Evolutionary conservation across 345 rosid genomes (phyloP).

Genomic region (Salix suchowensis): DNA sequence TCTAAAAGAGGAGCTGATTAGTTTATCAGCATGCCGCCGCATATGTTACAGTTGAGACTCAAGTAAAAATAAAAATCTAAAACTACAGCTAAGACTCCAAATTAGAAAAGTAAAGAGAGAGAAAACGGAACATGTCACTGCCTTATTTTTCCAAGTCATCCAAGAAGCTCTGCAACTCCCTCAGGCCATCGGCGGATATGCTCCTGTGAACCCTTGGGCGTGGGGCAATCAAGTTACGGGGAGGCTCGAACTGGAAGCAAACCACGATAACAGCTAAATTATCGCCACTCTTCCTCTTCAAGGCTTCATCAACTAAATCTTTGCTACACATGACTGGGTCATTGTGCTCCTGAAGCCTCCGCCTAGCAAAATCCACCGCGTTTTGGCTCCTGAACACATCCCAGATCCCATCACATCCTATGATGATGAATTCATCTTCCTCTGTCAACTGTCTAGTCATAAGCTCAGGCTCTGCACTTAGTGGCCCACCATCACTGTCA

Average conservation of each 20-base stretch:
- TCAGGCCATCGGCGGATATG: constrained; percentile 71
- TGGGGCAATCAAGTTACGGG: constrained; percentile 64
- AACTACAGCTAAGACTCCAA: constrained; percentile 13
- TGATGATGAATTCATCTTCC: constrained; percentile 81
- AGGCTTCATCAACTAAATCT: constrained; percentile 75
- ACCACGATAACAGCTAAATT: constrained; percentile 69
- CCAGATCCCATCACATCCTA: constrained; percentile 91
- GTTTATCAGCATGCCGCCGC: constrained; percentile 28
- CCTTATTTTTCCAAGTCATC: constrained; percentile 45
- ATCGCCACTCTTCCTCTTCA: constrained; percentile 85
- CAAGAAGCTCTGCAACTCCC: constrained; percentile 66
- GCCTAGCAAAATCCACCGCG: constrained; percentile 80
- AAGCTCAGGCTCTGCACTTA: constrained; percentile 82
- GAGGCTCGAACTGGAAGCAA: constrained; percentile 66
- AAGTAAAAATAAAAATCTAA: constrained; percentile 18
- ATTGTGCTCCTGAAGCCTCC: constrained; percentile 79
- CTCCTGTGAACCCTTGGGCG: constrained; percentile 61
- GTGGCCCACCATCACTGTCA: constrained; percentile 56
- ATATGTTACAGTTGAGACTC: constrained; percentile 51
- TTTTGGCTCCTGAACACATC: constrained; percentile 87
- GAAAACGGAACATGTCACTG: background rate
- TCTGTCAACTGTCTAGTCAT: constrained; percentile 45
- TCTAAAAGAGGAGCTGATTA: constrained; percentile 7
- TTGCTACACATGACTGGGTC: constrained; percentile 67
- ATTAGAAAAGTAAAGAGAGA: background rate